These are phyloP conservation scores for Odontarrhena argentea DNA, from an alignment of 345 rosid genomes.

Conservation along the genomic window DNA sequence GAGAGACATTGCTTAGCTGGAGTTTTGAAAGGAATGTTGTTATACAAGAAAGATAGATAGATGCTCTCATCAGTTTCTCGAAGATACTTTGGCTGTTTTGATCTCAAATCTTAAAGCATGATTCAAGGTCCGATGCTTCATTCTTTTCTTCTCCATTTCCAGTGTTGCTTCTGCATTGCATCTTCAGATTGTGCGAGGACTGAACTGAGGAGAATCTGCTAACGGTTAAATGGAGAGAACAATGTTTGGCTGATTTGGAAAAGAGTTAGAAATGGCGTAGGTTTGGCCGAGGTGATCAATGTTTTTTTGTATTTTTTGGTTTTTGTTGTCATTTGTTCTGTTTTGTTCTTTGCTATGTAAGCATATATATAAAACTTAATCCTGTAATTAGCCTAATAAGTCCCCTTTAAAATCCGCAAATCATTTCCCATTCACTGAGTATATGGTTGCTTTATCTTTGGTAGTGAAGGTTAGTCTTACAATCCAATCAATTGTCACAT, in stretches of 20 bases:
- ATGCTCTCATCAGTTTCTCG: conserved; percentile 36
- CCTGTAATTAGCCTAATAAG: conserved; percentile 10
- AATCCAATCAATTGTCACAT: not conserved
- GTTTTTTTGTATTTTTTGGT: conserved; percentile 2
- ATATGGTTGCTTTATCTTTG: not conserved
- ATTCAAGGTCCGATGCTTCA: conserved; percentile 28
- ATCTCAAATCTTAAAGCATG: conserved; percentile 27
- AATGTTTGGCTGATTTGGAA: conserved; percentile 9
- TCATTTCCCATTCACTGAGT: not conserved
- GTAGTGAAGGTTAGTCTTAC: not conserved
- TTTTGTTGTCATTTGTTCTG: conserved; percentile 14
- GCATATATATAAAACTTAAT: conserved; percentile 5
- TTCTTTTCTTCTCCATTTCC: conserved; percentile 14
- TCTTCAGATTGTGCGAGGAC: conserved; percentile 2
- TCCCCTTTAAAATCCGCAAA: conserved; percentile 6
- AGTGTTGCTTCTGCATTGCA: conserved; percentile 21
- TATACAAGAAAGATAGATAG: conserved; percentile 25
- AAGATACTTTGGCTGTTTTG: conserved; percentile 30
- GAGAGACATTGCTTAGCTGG: conserved; percentile 27
- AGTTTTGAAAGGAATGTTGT: conserved; percentile 27
- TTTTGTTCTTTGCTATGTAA: conserved; percentile 22
- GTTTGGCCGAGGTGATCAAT: conserved; percentile 32
- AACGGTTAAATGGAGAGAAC: conserved; percentile 3
- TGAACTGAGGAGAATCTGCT: conserved; percentile 5
- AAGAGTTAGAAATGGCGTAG: conserved; percentile 21